Evolutionary conservation across 2,329 filamentous ascomycete genomes (phyloP), one percentile per base, ranked within the genome.

Genomic region (Cladosporium sp.): DNA sequence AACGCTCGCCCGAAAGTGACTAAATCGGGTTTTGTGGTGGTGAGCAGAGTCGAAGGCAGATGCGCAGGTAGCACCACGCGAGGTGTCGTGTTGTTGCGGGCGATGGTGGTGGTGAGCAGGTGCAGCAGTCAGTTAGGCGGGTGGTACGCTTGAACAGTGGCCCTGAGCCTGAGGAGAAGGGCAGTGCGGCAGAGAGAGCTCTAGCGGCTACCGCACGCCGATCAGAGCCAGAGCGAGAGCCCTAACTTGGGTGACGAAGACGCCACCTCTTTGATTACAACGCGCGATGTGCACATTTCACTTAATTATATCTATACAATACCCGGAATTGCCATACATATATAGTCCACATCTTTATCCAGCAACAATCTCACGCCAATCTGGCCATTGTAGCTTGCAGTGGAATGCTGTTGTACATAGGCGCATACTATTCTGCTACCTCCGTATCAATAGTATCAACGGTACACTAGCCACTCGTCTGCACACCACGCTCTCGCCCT

Each of bases 401-500:
- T 18, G 18, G 51, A 4, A 32, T 7, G 8, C 51, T 21, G 26
- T 28, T 54, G 51, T 18, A n/a, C n/a, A n/a, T n/a, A n/a, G 18
- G 51, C 16, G 51, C 51, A 28, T 21, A 18, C 30, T 32, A 8
- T 54, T 54, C 26, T 30, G 25, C 39, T 21, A 4, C n/a, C 39
- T 46, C 39, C 39, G 8, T 23, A 43, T n/a, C 6, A 18, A 21
- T 8, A 21, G 7, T n/a, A 46, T 46, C 39, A 46, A 46, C 25
- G 51, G 51, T 54, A 54, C 51, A 30, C 51, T 54, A 54, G 51
- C 51, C 10, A 46, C 39, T 46, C 39, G 39, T 46, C 39, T 46
- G 39, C 39, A 46, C 39, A 21, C 39, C 8, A 23, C 28, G 7
- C 28, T n/a, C 28, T 4, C 8, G n/a, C 13, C n/a, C 39, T n/a